phyloP scores from a whole-genome alignment of 2,329 filamentous ascomycete genomes.

The Fusarium luffae region DNA sequence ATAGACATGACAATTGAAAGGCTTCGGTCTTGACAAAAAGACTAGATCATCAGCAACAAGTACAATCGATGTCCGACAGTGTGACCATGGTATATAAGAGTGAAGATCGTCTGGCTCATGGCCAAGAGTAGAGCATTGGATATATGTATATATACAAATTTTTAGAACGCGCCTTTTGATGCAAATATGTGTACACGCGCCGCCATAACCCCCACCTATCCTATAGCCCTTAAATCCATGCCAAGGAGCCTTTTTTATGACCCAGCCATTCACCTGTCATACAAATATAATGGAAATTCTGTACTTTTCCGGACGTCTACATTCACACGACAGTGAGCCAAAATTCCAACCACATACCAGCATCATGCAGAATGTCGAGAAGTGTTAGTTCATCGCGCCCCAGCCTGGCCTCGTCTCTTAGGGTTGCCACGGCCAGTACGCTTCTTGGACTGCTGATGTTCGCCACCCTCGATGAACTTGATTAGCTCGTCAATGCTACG shows the following conservation, averaged over 20 bases:
- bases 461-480: slow-evolving; percentile 88
- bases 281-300: slow-evolving; percentile 35
- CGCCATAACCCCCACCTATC: slow-evolving; percentile 26
- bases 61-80: slow-evolving; percentile 1
- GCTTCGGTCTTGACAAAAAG: background rate
- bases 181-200: slow-evolving; percentile 38
- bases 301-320: slow-evolving; percentile 32
- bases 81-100: slow-evolving; percentile 38
- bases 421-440: slow-evolving; percentile 64
- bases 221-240: slow-evolving; percentile 18
- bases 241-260: slow-evolving; percentile 14
- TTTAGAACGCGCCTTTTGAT: slow-evolving; percentile 42
- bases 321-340: slow-evolving; percentile 38
- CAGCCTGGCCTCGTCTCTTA: slow-evolving; percentile 60
- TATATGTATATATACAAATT: slow-evolving; percentile 37
- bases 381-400: slow-evolving; percentile 31
- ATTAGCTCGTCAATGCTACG: slow-evolving; percentile 93
- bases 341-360: slow-evolving; percentile 24
- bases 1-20: background rate
- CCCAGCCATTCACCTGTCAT: slow-evolving; percentile 21
- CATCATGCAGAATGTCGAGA: slow-evolving; percentile 31
- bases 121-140: slow-evolving; percentile 32
- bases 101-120: slow-evolving; percentile 44
- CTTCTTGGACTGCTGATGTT: slow-evolving; percentile 68
- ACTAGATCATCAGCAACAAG: background rate